Base-by-base conservation (phyloP, 345 rosid species). In the Xanthoceras sorbifolium region DNA sequence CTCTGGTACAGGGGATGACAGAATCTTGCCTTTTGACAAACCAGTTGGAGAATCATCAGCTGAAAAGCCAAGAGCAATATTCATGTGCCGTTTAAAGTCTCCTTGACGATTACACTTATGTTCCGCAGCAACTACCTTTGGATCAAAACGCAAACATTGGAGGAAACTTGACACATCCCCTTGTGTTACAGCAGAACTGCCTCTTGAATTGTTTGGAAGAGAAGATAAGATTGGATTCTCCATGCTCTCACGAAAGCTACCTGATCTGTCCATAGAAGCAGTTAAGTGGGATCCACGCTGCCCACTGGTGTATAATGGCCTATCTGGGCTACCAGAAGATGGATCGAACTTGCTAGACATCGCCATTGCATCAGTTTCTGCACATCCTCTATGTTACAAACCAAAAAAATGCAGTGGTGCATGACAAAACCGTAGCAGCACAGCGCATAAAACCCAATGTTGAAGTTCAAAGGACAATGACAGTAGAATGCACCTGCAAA, bases 311-410 rank as follows among this genome's bases (percentile, higher is more conserved):
- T 92, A 93, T 69, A 82, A 64, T 65, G 91, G 88, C 88, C 93
- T 92, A 84, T 93, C 97, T 22, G 90, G 92, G 80, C 94, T 91
- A 84, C 89, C 88, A 82, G 97, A 91, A 82, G 98, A 86, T 83
- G 79, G 83, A 81, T 92, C 99, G 73, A 90, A 90, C 88, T 91
- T 93, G 85, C 93, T 92, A 80, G 98, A 87, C 80, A 89, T 89
- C 69, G 97, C 90, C 94, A 90, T 90, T 80, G 86, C 85, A 88
- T 86, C 84, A 85, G 81, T 80, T 83, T 85, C 67, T 77, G 80
- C 69, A 74, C 88, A 83, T 82, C 84, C 83, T 78, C 85, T 79
- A 77, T 79, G 74, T 88, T 82, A 86, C 80, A 79, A 83, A 79
- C 79, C 88, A 81, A 80, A 82, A 73, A 85, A 82, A 83, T 78